A percentile compares a stretch with the other conserved stretches of the same genome.
Evolutionary conservation across 495 filamentous ascomycete genomes (phyloP).

Genomic region (Parathielavia hyrcaniae): DNA sequence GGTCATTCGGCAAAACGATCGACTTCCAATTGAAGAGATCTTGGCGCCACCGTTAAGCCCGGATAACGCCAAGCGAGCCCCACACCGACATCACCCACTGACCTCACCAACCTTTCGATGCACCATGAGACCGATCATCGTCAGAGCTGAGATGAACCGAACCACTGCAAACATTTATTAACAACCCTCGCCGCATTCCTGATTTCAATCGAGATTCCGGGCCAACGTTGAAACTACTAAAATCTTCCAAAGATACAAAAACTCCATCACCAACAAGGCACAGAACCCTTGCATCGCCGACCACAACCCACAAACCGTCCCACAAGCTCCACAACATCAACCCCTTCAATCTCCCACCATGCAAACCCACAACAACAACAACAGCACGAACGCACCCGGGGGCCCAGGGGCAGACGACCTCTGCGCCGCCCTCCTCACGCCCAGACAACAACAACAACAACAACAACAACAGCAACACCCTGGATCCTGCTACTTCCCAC

Average conservation of each 20-base stretch:
- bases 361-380: not conserved
- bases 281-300: no score
- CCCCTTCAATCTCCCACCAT: not conserved
- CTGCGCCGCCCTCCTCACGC: not conserved
- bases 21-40: not conserved
- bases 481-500: no score
- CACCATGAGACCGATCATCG: not conserved
- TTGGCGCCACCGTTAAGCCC: not conserved
- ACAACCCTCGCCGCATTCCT: not conserved
- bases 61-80: conserved; percentile 2
- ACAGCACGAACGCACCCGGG: not conserved
- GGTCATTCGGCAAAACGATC: not conserved
- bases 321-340: not conserved
- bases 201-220: not conserved
- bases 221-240: not conserved
- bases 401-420: not conserved
- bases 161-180: not conserved
- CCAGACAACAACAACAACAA: not conserved
- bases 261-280: not conserved
- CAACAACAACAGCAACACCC: not conserved
- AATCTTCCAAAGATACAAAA: not conserved
- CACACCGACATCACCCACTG: not conserved
- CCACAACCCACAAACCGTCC: not conserved
- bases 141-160: not conserved
- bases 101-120: not conserved